Evolutionary conservation across 768 basidiomycete species (phyloP).

Genomic region (Podaxis carcinomalis): DNA sequence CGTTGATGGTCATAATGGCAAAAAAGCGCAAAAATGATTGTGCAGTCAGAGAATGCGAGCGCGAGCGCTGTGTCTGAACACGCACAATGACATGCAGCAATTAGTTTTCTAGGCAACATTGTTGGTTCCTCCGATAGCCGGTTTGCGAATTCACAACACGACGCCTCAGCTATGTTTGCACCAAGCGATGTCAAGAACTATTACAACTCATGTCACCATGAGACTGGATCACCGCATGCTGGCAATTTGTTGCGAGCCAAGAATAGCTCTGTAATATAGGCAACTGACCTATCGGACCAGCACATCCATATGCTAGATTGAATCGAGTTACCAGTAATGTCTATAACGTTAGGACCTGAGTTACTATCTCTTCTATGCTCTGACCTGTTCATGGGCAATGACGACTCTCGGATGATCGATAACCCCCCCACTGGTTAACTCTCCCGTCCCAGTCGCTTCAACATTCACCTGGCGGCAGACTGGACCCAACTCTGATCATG

Average conservation of each 20-base stretch:
- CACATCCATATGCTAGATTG: no score
- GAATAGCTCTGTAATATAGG: background rate
- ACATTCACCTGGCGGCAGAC: background rate
- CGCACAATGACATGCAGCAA: background rate
- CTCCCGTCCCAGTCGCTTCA: background rate
- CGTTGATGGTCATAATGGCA: background rate
- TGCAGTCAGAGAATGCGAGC: background rate
- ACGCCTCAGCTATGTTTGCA: background rate
- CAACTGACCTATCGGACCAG: background rate
- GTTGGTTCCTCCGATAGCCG: background rate
- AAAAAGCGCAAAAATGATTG: background rate
- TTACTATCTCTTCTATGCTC: background rate
- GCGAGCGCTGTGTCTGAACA: background rate
- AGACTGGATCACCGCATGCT: background rate
- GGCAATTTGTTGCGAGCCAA: background rate
- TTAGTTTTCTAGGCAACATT: background rate
- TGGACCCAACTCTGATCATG: background rate
- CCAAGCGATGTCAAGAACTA: background rate
- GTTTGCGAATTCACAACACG: background rate
- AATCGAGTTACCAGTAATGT: background rate
- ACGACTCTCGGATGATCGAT: background rate
- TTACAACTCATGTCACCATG: background rate
- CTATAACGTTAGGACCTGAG: background rate
- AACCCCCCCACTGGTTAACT: background rate
- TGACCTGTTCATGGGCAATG: background rate